These are phyloP conservation scores for Trichomonas tenax DNA, from an alignment of 208 protist species.

Conservation along the genomic window DNA sequence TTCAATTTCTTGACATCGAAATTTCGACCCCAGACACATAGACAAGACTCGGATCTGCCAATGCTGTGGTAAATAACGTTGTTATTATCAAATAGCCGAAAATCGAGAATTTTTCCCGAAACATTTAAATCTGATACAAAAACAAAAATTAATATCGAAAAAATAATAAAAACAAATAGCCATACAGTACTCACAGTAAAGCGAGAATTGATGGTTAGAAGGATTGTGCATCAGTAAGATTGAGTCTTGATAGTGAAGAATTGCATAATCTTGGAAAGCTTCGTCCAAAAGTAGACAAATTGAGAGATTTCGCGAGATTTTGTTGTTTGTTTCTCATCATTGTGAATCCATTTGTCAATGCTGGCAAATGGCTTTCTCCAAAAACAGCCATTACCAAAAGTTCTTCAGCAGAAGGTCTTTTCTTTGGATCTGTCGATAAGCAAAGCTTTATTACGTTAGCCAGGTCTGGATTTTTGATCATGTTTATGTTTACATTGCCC, in stretches of 20 bases:
- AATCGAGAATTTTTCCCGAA: no score
- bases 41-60: no score
- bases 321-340: background rate
- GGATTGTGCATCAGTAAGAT: background rate
- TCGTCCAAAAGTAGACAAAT: background rate
- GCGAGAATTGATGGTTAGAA: background rate
- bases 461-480: background rate
- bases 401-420: conserved; percentile 27
- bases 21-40: no score
- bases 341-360: background rate
- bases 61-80: no score
- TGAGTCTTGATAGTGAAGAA: background rate
- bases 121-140: no score
- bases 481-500: background rate
- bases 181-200: background rate
- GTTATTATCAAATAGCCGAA: no score
- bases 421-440: conserved; percentile 35
- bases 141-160: background rate
- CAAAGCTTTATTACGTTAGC: conserved; percentile 22
- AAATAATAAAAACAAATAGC: background rate
- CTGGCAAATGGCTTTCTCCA: background rate
- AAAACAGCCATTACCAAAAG: background rate
- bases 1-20: no score
- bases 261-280: background rate
- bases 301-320: background rate